Conservation (phyloP, 176 grass and related monocot genomes). For the Carex cristatella region DNA sequence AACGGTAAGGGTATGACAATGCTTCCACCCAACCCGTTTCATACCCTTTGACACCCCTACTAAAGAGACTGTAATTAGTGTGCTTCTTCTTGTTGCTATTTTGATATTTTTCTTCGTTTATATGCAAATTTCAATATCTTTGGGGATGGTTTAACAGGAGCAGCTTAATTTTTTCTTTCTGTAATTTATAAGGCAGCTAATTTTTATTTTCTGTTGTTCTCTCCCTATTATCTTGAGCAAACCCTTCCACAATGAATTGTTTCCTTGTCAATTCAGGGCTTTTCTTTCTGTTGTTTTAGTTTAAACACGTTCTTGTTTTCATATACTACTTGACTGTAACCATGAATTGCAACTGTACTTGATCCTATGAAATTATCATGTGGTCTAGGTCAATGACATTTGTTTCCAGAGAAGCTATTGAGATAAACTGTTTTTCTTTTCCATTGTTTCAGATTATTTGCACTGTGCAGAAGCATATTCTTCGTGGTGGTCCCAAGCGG, state of each 20-base stretch:
- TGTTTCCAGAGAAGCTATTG: background rate
- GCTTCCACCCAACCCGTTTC: too few relatives aligned
- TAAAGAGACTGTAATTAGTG: background rate
- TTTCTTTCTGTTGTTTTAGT: background rate
- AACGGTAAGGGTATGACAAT: too few relatives aligned
- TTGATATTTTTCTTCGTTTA: background rate
- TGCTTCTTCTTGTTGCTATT: background rate
- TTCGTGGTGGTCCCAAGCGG: conserved; percentile 80
- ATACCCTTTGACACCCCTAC: too few relatives aligned
- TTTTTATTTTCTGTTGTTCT: background rate
- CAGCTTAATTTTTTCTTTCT: background rate
- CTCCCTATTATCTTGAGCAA: background rate
- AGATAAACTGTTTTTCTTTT: conserved; percentile 25
- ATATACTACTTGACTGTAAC: background rate
- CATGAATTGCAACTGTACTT: conserved; percentile 5
- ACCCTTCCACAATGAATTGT: background rate
- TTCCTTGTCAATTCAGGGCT: background rate
- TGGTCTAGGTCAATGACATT: background rate
- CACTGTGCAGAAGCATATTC: conserved; percentile 91
- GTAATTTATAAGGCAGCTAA: background rate
- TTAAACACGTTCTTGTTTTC: background rate
- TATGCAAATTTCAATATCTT: background rate
- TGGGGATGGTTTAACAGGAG: background rate
- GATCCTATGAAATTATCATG: background rate
- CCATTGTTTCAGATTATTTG: conserved; percentile 77